Percentiles rank a stretch among this genome's conserved stretches.
phyloP scores from a whole-genome alignment of 1,139 yeast species.

The Suhomyces atakaporum region DNA sequence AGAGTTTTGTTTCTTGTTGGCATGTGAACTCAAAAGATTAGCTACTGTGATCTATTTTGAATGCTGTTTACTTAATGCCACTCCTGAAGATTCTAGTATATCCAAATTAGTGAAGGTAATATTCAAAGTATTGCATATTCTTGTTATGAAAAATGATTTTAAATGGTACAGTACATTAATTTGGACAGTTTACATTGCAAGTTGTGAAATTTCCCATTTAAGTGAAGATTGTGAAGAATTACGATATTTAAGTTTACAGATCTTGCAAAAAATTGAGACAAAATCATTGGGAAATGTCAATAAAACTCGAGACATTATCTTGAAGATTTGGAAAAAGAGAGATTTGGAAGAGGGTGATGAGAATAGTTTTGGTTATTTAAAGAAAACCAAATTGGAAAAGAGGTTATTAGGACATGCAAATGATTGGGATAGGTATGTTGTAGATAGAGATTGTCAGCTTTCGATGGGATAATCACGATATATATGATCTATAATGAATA shows the following conservation, averaged over 20 bases:
- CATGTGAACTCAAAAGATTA: slow-evolving; percentile 31
- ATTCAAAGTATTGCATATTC: slow-evolving; percentile 23
- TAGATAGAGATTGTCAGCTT: slow-evolving; percentile 26
- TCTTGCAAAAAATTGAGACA: slow-evolving; percentile 26
- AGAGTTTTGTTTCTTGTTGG: slow-evolving; percentile 29
- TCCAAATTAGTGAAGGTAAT: slow-evolving; percentile 20
- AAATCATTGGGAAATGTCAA: slow-evolving; percentile 30
- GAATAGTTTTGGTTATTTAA: slow-evolving; percentile 20
- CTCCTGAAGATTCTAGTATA: slow-evolving; percentile 21
- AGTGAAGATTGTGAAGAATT: slow-evolving; percentile 27
- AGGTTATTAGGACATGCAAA: slow-evolving; percentile 23
- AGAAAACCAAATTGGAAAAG: slow-evolving; percentile 8
- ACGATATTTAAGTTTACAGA: slow-evolving; percentile 27
- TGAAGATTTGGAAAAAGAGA: slow-evolving; percentile 30
- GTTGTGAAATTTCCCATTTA: slow-evolving; percentile 26
- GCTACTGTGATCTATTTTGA: slow-evolving; percentile 28
- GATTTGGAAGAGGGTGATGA: slow-evolving; percentile 28
- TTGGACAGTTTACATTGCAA: slow-evolving; percentile 31
- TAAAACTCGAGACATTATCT: slow-evolving; percentile 24
- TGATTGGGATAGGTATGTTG: slow-evolving; percentile 36
- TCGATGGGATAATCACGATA: slow-evolving; percentile 23
- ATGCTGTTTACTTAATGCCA: slow-evolving; percentile 25
- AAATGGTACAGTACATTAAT: slow-evolving; percentile 28
- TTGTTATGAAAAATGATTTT: slow-evolving; percentile 29
- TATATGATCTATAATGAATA: background rate